Base-by-base conservation (phyloP, 495 filamentous ascomycete genomes). In the Talaromyces thailandensis region DNA sequence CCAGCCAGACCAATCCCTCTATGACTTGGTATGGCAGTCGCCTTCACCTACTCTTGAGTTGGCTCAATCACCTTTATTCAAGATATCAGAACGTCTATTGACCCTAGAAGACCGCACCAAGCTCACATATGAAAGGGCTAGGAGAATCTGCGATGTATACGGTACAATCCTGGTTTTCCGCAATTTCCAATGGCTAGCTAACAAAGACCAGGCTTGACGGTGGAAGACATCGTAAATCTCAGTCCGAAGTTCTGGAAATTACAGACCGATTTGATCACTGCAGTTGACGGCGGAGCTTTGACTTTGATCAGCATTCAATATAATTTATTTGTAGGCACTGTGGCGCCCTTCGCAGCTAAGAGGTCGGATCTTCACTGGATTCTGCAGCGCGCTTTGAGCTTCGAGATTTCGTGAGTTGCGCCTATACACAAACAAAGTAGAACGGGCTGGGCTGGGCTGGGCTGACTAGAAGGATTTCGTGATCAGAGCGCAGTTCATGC, bases 271-370 rank as follows among this genome's bases (percentile, higher is more conserved):
- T n/a, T 52, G 48, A 52, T 52, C 24, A 23, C 7, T 25, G 18
- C 48, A 23, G 48, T 52, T 52, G 48, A 52, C 48, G 48, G 48
- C 24, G 48, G 48, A 25, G 48, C 48, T 18, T 25, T 52, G 18
- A 52, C 48, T 52, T 52, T 71, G 9, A 31, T 71, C 0, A 63
- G 58, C 11, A 74, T 75, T 12, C 73, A 75, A 18, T 69, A 61
- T 60, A 75, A 75, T 35, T 59, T 75, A 0, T 69, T 71, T 26
- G 73, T 69, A 25, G 73, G 71, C 14, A 75, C 71, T 3, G 64
- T 75, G 23, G 70, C 64, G 1, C 58, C 35, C 9, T 75, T 62
- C 62, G 55, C 61, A 4, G 6, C 21, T 0, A 48, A 61, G 18
- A 61, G 70, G 29, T 70, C 67, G 1, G 69, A 75, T 63, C 66